Evolutionary conservation across 1,139 yeast genomes (phyloP).

Genomic region (Pichia sp.): DNA sequence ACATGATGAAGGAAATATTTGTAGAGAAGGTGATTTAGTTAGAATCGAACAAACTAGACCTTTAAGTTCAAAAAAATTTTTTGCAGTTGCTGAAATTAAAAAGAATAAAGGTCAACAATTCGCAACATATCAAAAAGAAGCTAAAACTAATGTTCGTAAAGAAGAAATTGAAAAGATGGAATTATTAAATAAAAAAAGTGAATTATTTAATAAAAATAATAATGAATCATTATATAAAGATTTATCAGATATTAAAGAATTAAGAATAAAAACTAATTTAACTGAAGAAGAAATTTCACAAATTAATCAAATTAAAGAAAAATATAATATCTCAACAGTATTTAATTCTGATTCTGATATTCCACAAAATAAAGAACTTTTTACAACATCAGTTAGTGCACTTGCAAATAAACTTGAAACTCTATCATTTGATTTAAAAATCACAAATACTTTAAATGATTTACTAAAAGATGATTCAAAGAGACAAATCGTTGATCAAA

Average conservation of each 20-base stretch:
- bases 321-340: conserved; percentile 31
- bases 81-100: conserved; percentile 93
- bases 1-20: conserved; percentile 87
- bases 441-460: conserved; percentile 16
- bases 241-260: conserved; percentile 40
- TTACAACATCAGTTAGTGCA: conserved; percentile 21
- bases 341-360: conserved; percentile 21
- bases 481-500: conserved; percentile 9
- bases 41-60: conserved; percentile 90
- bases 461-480: conserved; percentile 18
- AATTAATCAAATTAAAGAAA: conserved; percentile 34
- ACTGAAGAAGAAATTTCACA: conserved; percentile 35
- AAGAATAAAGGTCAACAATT: conserved; percentile 88
- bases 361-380: conserved; percentile 20
- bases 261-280: conserved; percentile 34
- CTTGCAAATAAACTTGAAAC: conserved; percentile 20
- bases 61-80: conserved; percentile 70
- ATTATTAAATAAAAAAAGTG: conserved; percentile 44
- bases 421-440: conserved; percentile 19
- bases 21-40: conserved; percentile 94
- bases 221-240: conserved; percentile 39
- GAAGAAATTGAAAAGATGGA: conserved; percentile 54
- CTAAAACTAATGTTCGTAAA: conserved; percentile 54
- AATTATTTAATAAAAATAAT: conserved; percentile 34
- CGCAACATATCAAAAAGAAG: conserved; percentile 69